Evolutionary conservation across 768 basidiomycete species (phyloP).

Genomic region (Rhizopogon vulgaris): DNA sequence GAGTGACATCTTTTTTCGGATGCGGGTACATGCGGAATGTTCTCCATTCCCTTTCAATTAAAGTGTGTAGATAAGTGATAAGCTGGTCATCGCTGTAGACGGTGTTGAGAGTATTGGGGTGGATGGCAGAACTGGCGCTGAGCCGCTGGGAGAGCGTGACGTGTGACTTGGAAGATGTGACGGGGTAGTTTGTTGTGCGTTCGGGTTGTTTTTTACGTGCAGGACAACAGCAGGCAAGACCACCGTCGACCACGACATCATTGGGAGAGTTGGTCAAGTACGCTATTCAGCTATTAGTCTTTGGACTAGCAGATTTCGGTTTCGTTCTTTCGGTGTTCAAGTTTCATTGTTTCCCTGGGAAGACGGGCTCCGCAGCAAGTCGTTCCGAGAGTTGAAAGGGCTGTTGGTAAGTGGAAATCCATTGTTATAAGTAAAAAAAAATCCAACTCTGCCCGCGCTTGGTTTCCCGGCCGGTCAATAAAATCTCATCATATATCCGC

Average conservation of each 20-base stretch:
- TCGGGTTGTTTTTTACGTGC: conserved; percentile 6
- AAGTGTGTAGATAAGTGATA: not conserved
- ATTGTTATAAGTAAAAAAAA: conserved; percentile 6
- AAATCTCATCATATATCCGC: conserved; percentile 8
- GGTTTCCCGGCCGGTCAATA: conserved; percentile 8
- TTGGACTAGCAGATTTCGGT: no score
- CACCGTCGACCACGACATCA: not conserved
- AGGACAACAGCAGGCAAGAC: not conserved
- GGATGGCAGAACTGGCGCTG: no score
- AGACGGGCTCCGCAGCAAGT: conserved; percentile 15
- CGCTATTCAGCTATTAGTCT: not conserved
- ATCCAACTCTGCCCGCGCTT: conserved; percentile 2
- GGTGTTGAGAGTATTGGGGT: conserved; percentile 1
- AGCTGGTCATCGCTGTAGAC: conserved; percentile 1
- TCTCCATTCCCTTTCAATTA: conserved; percentile 3
- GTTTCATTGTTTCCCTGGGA: conserved; percentile 12
- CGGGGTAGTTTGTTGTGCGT: not conserved
- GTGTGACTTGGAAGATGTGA: conserved; percentile 22
- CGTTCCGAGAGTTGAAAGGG: conserved; percentile 8
- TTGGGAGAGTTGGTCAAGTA: not conserved
- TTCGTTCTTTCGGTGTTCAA: no score
- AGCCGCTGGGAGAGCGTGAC: conserved; percentile 14
- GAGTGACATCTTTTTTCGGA: conserved; percentile 15
- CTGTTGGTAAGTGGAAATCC: conserved; percentile 5
- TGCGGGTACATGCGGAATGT: conserved; percentile 8